A percentile compares a stretch with the other conserved stretches of the same genome.
Conservation (phyloP, 2,329 filamentous ascomycete species). For the Pestalotiopsis sp. region DNA sequence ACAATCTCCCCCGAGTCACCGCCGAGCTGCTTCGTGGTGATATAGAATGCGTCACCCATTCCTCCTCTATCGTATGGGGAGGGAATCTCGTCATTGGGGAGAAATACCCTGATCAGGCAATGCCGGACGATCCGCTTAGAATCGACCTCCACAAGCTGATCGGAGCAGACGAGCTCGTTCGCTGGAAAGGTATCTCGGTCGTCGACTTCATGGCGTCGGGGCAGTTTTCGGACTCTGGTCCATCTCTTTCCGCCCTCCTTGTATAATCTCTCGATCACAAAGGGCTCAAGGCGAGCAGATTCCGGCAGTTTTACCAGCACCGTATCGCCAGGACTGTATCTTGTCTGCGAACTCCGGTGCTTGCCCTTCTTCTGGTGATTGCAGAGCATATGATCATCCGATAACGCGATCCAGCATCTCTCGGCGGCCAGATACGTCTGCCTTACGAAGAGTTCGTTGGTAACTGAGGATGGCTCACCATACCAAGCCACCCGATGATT, state of each 20-base stretch:
- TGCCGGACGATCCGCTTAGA: conserved; percentile 48
- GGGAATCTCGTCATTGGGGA: conserved; percentile 46
- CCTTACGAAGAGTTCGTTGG: conserved; percentile 66
- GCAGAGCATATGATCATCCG: conserved; percentile 58
- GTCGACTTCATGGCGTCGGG: conserved; percentile 49
- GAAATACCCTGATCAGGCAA: conserved; percentile 64
- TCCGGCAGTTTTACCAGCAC: conserved; percentile 48
- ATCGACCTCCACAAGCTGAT: conserved; percentile 33
- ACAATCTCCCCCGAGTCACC: conserved; percentile 23
- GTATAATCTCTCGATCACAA: conserved; percentile 51
- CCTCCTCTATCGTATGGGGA: conserved; percentile 69
- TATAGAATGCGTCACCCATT: conserved; percentile 66
- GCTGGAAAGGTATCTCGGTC: conserved; percentile 32
- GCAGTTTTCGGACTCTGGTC: conserved; percentile 53
- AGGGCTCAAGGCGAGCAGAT: conserved; percentile 56
- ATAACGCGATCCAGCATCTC: conserved; percentile 63
- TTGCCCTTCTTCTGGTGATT: conserved; percentile 8
- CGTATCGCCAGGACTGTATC: conserved; percentile 60
- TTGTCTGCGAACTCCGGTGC: conserved; percentile 15
- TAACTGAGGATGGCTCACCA: conserved; percentile 34
- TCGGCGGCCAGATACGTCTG: conserved; percentile 67
- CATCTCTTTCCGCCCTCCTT: conserved; percentile 25
- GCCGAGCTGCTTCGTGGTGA: conserved; percentile 41
- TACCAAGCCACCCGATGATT: conserved; percentile 63
- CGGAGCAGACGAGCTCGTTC: conserved; percentile 52